Conservation (phyloP, 805 yeast genomes). For the Ogataea nitratoaversa region DNA sequence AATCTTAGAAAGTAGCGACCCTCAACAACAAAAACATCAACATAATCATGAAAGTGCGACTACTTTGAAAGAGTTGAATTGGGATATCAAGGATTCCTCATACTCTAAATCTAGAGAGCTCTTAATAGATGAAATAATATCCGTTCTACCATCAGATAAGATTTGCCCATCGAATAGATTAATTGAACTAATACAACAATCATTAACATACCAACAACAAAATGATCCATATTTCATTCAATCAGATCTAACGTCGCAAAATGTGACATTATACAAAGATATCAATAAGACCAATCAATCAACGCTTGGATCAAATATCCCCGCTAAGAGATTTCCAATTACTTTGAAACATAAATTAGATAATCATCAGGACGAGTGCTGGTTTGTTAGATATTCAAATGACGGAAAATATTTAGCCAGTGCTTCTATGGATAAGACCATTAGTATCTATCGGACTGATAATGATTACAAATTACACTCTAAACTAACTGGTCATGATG, state of each 20-base stretch:
- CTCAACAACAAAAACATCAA: not conserved
- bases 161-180: conserved; percentile 48
- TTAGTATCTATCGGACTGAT: conserved; percentile 62
- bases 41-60: not conserved
- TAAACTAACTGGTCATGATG: conserved; percentile 41
- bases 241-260: conserved; percentile 15
- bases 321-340: conserved; percentile 34
- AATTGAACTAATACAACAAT: conserved; percentile 46
- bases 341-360: conserved; percentile 41
- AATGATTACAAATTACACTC: conserved; percentile 38
- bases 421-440: conserved; percentile 63
- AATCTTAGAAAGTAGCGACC: conserved; percentile 2
- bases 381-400: conserved; percentile 78
- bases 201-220: conserved; percentile 42
- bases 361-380: conserved; percentile 69
- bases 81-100: conserved; percentile 10
- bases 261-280: conserved; percentile 15
- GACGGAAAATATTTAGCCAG: conserved; percentile 74
- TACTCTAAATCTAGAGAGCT: conserved; percentile 32
- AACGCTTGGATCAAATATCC: not conserved
- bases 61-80: conserved; percentile 15
- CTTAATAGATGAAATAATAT: conserved; percentile 40
- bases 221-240: conserved; percentile 21
- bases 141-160: conserved; percentile 43
- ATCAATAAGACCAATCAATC: conserved; percentile 10